Percentiles rank a stretch among this genome's conserved stretches.
These are phyloP conservation scores for Sanghuangporus baumii DNA, from an alignment of 1,284 basidiomycete species.

Conservation along the genomic window DNA sequence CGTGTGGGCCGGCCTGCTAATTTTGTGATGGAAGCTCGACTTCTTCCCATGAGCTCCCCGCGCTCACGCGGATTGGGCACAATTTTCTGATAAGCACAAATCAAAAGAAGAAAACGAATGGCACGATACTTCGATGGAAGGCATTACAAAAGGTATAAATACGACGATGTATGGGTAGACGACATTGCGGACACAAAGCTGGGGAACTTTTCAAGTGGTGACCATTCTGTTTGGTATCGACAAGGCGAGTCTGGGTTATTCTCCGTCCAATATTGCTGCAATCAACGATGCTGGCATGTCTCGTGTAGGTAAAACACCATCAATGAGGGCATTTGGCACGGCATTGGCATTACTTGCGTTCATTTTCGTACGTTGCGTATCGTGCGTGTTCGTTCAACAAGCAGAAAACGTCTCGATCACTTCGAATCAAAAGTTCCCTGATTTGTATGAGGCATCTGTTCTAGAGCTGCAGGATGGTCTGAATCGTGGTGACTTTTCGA, in stretches of 20 bases:
- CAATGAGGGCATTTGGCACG: background rate
- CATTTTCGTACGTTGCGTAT: background rate
- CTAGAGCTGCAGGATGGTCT: constrained; percentile 50
- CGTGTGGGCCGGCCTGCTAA: background rate
- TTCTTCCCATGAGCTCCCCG: background rate
- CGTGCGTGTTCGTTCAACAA: background rate
- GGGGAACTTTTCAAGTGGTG: no score
- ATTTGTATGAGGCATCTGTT: constrained; percentile 60
- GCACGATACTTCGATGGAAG: background rate
- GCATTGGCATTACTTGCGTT: background rate
- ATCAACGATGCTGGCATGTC: background rate
- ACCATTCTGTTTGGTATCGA: no score
- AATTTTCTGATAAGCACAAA: background rate
- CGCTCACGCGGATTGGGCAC: background rate
- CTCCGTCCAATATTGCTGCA: background rate
- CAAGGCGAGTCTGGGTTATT: no score
- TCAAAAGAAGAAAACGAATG: background rate
- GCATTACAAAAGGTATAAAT: background rate
- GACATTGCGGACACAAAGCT: background rate
- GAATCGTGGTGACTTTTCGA: constrained; percentile 48
- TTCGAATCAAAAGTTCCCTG: constrained; percentile 32
- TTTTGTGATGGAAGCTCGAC: background rate
- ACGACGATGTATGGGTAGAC: background rate
- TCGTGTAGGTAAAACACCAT: background rate
- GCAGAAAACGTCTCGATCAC: background rate